These are phyloP conservation scores for Eutrema yunnanense DNA, from an alignment of 345 rosid species.

Conservation along the genomic window DNA sequence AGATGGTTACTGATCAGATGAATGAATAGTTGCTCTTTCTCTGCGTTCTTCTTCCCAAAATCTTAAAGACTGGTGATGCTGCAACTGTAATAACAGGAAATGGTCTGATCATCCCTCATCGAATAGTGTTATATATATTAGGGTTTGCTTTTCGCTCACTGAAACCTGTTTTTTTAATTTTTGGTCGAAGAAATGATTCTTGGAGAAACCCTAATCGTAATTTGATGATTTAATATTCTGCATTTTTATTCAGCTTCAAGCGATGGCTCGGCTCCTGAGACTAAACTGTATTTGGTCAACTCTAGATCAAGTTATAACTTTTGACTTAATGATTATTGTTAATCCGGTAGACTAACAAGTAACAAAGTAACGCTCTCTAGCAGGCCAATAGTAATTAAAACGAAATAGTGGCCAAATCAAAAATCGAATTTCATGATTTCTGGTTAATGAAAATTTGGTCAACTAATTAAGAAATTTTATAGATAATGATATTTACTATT, in stretches of 20 bases:
- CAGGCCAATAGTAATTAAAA: not conserved
- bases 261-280: not conserved
- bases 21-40: not conserved
- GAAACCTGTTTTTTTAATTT: not conserved
- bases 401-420: not conserved
- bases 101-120: conserved; percentile 2
- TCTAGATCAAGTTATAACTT: not conserved
- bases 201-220: conserved; percentile 15
- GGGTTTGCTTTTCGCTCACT: conserved; percentile 16
- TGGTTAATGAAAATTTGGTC: too few relatives aligned
- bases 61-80: conserved; percentile 9
- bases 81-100: conserved; percentile 19
- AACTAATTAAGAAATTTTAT: not conserved
- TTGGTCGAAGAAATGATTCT: conserved; percentile 3
- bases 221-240: not conserved
- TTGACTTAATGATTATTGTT: not conserved
- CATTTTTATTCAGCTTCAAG: not conserved
- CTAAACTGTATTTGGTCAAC: not conserved
- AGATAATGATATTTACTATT: not conserved
- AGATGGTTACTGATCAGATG: conserved; percentile 6
- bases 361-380: not conserved
- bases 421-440: too few relatives aligned
- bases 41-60: conserved; percentile 17
- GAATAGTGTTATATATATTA: conserved; percentile 2
- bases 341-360: not conserved